These are phyloP conservation scores for Triticum turgidum DNA, from an alignment of 176 grass and related monocot genomes.

Conservation along the genomic window DNA sequence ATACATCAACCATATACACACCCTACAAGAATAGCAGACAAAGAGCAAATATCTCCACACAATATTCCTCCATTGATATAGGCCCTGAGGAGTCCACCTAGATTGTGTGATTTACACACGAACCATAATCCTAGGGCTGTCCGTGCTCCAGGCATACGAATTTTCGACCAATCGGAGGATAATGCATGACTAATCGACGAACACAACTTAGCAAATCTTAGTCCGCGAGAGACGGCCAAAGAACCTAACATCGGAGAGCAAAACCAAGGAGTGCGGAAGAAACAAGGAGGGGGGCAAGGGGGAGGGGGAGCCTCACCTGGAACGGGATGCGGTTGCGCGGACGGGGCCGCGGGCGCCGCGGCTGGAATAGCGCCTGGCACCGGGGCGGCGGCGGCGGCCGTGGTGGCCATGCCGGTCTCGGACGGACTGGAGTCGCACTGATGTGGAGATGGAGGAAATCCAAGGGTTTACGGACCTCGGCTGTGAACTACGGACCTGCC, in stretches of 20 bases:
- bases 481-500: too few relatives aligned
- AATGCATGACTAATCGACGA: background rate
- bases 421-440: background rate
- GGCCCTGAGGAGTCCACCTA: background rate
- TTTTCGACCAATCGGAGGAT: background rate
- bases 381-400: background rate
- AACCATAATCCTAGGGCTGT: background rate
- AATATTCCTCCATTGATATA: background rate
- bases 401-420: slow-evolving; percentile 16
- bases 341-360: background rate
- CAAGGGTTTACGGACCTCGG: background rate
- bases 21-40: too few relatives aligned
- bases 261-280: background rate
- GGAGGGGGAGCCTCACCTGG: slow-evolving; percentile 1
- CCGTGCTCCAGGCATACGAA: background rate
- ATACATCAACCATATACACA: background rate
- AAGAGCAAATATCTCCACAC: too few relatives aligned
- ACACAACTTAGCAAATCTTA: background rate
- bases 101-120: background rate
- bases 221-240: background rate
- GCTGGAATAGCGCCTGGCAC: background rate
- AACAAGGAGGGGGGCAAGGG: background rate
- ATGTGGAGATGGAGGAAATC: background rate
- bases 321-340: background rate
- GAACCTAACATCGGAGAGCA: background rate